Percentiles rank a stretch among this genome's conserved stretches.
These are phyloP conservation scores for Lentinula boryana DNA, from an alignment of 768 basidiomycete genomes.

Conservation along the genomic window DNA sequence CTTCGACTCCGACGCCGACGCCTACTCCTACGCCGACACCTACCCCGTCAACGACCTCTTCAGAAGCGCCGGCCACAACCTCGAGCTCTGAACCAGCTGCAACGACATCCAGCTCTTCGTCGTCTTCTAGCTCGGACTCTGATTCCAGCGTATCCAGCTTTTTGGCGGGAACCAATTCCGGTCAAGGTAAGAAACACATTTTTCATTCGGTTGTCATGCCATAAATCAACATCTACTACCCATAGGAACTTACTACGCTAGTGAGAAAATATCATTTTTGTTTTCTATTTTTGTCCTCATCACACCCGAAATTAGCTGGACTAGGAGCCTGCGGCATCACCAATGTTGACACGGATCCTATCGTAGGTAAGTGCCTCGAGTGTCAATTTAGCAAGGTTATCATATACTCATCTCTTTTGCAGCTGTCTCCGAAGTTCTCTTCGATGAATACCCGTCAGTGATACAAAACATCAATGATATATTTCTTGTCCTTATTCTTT, in stretches of 20 bases:
- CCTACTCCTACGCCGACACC: constrained; percentile 13
- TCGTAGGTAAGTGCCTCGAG: constrained; percentile 14
- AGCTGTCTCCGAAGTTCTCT: constrained; percentile 51
- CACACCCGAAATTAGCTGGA: constrained; percentile 32
- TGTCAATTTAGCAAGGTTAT: neutral
- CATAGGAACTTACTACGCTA: constrained; percentile 47
- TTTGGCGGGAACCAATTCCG: constrained; percentile 42
- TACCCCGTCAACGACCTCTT: constrained; percentile 10
- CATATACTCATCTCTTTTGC: constrained; percentile 15
- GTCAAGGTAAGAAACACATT: constrained; percentile 30
- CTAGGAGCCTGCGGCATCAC: constrained; percentile 60
- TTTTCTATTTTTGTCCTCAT: neutral
- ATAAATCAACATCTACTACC: neutral
- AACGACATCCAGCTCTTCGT: constrained; percentile 7
- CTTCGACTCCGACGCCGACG: neutral
- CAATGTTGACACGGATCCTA: constrained; percentile 44
- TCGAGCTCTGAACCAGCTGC: constrained; percentile 10
- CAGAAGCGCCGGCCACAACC: neutral
- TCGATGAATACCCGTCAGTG: constrained; percentile 56
- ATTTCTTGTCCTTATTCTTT: neutral
- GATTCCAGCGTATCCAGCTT: constrained; percentile 25
- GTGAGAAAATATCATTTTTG: constrained; percentile 19
- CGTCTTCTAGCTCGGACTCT: neutral
- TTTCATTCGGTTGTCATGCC: neutral
- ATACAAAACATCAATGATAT: neutral